Percentiles rank a stretch among this genome's conserved stretches.
Conservation (phyloP, 192 early-diverging fungal species). For the Polychytrium aggregatum region DNA sequence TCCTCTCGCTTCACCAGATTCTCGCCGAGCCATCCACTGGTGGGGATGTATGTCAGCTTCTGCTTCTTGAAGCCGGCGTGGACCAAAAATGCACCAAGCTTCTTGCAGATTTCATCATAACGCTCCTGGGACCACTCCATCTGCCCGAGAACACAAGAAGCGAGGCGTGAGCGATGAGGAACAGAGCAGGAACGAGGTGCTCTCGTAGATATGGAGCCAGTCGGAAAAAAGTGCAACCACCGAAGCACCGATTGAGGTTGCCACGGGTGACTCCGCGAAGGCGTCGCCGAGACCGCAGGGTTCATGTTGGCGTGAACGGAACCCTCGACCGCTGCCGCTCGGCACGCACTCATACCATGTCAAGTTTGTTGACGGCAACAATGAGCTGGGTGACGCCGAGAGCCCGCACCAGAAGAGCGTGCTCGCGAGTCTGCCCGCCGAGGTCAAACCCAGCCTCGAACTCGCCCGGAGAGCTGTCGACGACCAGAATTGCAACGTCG, state of each 20-base stretch:
- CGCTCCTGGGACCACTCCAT: constrained; percentile 66
- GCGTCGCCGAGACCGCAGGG: too few relatives aligned
- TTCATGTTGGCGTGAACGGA: too few relatives aligned
- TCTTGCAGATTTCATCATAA: constrained; percentile 61
- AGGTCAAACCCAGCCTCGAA: constrained; percentile 93
- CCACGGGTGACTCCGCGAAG: too few relatives aligned
- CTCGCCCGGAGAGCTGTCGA: constrained; percentile 76
- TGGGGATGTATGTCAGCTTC: constrained; percentile 74
- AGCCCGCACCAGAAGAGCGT: constrained; percentile 80
- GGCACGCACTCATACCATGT: constrained; percentile 45
- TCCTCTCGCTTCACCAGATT: constrained; percentile 54
- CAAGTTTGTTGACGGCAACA: constrained; percentile 93
- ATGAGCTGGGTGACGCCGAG: constrained; percentile 87
- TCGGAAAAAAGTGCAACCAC: too few relatives aligned
- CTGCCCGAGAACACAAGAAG: neutral
- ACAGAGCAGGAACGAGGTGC: too few relatives aligned
- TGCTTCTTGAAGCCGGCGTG: constrained; percentile 71
- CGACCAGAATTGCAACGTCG: constrained; percentile 88
- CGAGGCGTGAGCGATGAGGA: too few relatives aligned
- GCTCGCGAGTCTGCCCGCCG: constrained; percentile 94
- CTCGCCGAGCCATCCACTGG: constrained; percentile 81
- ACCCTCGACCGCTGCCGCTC: too few relatives aligned
- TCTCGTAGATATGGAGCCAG: too few relatives aligned
- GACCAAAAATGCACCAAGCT: constrained; percentile 58
- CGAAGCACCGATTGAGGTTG: too few relatives aligned